phyloP scores from a whole-genome alignment of 2,329 filamentous ascomycete genomes.

The Trichoderma atroviride region DNA sequence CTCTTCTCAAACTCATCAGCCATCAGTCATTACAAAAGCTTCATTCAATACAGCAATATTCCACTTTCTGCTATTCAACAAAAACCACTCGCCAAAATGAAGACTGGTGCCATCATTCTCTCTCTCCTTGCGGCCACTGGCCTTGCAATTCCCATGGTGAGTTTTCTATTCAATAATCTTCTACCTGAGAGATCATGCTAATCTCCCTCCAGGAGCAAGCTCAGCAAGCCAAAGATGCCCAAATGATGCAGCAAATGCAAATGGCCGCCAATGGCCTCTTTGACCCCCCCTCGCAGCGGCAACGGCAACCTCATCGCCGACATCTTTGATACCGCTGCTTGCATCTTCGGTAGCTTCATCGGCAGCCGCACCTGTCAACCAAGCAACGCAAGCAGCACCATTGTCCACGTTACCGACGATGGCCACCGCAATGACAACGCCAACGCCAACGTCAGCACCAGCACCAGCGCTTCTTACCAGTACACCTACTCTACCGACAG shows the following conservation, averaged over 20 bases:
- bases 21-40: neutral
- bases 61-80: too few species aligned
- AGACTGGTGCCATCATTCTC: slow-evolving; percentile 1
- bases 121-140: slow-evolving; percentile 11
- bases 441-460: neutral
- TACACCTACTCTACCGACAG: slow-evolving; percentile 3
- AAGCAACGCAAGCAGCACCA: neutral
- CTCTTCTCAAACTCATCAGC: neutral
- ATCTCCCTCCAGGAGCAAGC: neutral
- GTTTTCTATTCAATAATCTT: too few species aligned
- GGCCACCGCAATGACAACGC: neutral
- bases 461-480: neutral
- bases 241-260: slow-evolving; percentile 2
- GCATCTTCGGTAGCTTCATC: slow-evolving; percentile 4
- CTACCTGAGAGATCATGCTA: neutral
- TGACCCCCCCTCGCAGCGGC: slow-evolving; percentile 9
- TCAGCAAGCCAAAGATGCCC: neutral
- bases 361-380: neutral
- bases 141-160: slow-evolving; percentile 7
- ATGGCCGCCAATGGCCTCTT: neutral
- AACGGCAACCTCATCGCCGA: slow-evolving; percentile 6
- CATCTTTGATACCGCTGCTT: slow-evolving; percentile 18
- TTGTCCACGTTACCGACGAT: neutral
- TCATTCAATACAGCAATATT: neutral
- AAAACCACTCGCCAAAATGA: slow-evolving; percentile 17